Evolutionary conservation across 140 eudicot species (phyloP).

Genomic region (Senecio squalidus): DNA sequence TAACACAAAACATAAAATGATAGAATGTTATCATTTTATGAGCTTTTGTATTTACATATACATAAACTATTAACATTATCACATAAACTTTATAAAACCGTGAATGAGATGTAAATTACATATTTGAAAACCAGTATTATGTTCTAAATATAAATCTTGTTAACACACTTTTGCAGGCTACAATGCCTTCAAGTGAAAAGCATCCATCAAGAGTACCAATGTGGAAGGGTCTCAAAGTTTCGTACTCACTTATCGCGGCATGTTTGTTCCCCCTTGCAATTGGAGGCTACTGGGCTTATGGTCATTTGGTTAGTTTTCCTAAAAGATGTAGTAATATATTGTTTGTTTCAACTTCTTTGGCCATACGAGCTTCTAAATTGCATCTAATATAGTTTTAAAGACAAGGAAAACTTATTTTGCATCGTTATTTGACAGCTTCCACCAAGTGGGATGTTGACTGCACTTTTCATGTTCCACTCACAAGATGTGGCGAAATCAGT

Average conservation of each 20-base stretch:
- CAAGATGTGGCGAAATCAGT: background rate
- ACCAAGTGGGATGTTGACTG: slow-evolving; percentile 35
- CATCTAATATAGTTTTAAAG: background rate
- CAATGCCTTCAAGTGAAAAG: slow-evolving; percentile 40
- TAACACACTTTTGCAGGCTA: slow-evolving; percentile 27
- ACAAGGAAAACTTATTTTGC: background rate
- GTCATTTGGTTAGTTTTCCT: slow-evolving; percentile 28
- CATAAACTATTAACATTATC: too few species aligned
- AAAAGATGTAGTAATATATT: background rate
- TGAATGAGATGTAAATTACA: too few species aligned
- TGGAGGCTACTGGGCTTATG: slow-evolving; percentile 50
- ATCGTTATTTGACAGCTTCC: slow-evolving; percentile 26
- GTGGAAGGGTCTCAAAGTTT: slow-evolving; percentile 40
- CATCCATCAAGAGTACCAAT: slow-evolving; percentile 37
- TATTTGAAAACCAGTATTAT: too few species aligned
- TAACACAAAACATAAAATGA: background rate
- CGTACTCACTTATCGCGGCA: slow-evolving; percentile 31
- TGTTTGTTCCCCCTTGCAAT: slow-evolving; percentile 53
- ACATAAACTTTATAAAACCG: too few species aligned
- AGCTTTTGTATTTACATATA: background rate
- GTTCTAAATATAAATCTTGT: background rate
- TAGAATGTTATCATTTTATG: too few species aligned
- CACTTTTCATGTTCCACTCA: slow-evolving; percentile 23
- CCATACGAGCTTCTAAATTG: too few species aligned
- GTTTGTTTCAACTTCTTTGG: background rate